Evolutionary conservation across 345 rosid genomes (phyloP).

Genomic region (Hypericum perforatum): DNA sequence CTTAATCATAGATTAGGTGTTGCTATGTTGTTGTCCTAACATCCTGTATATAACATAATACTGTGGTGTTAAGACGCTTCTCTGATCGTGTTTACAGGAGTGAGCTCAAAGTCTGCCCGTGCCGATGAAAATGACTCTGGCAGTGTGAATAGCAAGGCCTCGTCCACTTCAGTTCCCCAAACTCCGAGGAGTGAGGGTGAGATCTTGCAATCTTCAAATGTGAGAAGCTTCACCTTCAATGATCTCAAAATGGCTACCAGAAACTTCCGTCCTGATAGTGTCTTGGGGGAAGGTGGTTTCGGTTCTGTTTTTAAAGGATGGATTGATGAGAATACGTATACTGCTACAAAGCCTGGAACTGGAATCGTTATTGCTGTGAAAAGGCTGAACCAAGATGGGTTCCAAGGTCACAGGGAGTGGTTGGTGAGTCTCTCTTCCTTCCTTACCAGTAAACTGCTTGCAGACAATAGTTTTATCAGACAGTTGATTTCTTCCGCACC

Average conservation of each 20-base stretch:
- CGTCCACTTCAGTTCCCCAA: slow-evolving; percentile 48
- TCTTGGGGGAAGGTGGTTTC: slow-evolving; percentile 92
- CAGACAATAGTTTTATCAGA: too few species aligned
- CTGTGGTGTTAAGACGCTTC: too few species aligned
- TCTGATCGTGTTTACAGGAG: slow-evolving; percentile 23
- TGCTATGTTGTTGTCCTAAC: too few species aligned
- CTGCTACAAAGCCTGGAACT: slow-evolving; percentile 69
- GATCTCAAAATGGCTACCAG: slow-evolving; percentile 73
- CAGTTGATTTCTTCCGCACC: too few species aligned
- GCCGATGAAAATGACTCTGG: not conserved
- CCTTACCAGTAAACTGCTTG: not conserved
- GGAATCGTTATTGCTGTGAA: slow-evolving; percentile 87
- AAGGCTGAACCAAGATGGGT: slow-evolving; percentile 80
- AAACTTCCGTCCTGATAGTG: slow-evolving; percentile 90
- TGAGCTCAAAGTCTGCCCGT: slow-evolving; percentile 23
- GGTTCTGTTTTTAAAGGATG: slow-evolving; percentile 97
- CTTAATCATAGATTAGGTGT: too few species aligned
- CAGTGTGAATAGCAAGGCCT: slow-evolving; percentile 44
- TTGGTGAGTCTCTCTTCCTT: slow-evolving; percentile 43
- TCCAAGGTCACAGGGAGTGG: slow-evolving; percentile 98
- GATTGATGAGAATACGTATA: slow-evolving; percentile 62
- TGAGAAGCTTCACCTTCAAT: slow-evolving; percentile 59
- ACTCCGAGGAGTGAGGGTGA: slow-evolving; percentile 86
- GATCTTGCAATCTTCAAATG: slow-evolving; percentile 57
- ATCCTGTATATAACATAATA: too few species aligned